Conservation (phyloP, 163 green algal species). For the Scenedesmus sp. region DNA sequence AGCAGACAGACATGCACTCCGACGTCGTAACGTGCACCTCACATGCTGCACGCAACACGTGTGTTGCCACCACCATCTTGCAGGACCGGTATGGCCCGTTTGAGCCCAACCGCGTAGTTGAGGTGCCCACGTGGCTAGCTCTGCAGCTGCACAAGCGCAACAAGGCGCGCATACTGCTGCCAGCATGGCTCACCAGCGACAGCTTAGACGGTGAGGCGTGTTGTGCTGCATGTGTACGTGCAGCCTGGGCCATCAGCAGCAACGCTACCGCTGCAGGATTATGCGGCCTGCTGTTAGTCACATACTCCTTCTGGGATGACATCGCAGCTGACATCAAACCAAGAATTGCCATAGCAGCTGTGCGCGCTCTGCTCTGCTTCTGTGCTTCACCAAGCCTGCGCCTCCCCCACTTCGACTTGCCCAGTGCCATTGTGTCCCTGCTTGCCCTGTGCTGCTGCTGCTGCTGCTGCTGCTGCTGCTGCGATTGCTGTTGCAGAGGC, state of each 20-base stretch:
- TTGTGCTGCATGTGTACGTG: no score
- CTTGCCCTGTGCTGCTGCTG: no score
- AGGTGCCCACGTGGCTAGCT: conserved; percentile 92
- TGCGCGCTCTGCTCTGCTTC: no score
- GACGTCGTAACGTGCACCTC: not conserved
- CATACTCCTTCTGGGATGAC: not conserved
- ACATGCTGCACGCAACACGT: not conserved
- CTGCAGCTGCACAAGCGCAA: conserved; percentile 83
- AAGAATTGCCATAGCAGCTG: not conserved
- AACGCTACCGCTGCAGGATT: not conserved
- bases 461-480: not conserved
- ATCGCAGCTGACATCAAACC: not conserved
- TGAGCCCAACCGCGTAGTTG: conserved; percentile 76
- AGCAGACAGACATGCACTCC: not conserved
- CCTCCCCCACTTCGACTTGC: no score
- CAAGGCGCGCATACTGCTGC: conserved; percentile 84
- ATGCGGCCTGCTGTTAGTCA: not conserved
- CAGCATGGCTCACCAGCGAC: conserved; percentile 82
- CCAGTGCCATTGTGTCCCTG: no score
- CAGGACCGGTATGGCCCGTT: conserved; percentile 91
- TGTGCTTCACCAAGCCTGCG: no score
- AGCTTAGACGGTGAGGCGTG: conserved; percentile 68
- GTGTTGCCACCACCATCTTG: not conserved
- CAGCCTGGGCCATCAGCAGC: not conserved
- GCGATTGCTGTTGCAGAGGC: conserved; percentile 58